phyloP scores from a whole-genome alignment of 2,329 filamentous ascomycete species.

The Talaromyces sp. region DNA sequence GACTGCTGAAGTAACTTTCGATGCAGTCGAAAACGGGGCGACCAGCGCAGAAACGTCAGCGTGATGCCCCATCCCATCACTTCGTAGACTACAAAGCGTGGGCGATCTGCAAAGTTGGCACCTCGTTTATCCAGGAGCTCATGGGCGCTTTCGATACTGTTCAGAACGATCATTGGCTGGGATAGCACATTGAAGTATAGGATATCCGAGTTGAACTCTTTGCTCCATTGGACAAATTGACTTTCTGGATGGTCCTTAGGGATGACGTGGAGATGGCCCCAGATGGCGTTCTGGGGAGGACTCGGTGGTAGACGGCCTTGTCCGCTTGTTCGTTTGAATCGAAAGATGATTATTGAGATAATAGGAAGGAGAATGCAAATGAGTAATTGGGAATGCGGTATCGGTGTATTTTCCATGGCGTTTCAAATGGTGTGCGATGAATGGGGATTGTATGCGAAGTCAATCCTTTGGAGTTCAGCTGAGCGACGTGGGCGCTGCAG shows the following conservation, averaged over 20 bases:
- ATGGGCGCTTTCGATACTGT: conserved; percentile 1
- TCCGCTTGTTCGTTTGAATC: neutral
- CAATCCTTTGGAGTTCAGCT: too few species aligned
- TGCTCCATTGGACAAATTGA: neutral
- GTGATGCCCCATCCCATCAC: conserved; percentile 5
- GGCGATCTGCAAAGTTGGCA: conserved; percentile 1
- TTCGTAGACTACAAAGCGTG: neutral
- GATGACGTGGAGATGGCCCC: neutral
- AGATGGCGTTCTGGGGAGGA: neutral
- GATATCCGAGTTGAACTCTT: conserved; percentile 1
- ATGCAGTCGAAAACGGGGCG: neutral
- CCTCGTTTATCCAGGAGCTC: conserved; percentile 2
- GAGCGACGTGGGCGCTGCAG: too few species aligned
- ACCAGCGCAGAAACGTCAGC: conserved; percentile 1
- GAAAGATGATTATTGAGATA: neutral
- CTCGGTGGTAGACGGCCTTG: neutral
- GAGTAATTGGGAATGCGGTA: neutral
- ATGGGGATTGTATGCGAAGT: too few species aligned
- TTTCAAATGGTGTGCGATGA: too few species aligned
- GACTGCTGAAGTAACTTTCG: conserved; percentile 3
- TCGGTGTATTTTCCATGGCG: neutral
- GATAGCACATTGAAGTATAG: conserved; percentile 1
- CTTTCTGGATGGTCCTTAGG: neutral
- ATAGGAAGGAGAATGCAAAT: neutral
- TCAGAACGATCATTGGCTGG: neutral